Base-by-base conservation (phyloP, 139 green algal genomes). In the Trebouxia sp. region DNA sequence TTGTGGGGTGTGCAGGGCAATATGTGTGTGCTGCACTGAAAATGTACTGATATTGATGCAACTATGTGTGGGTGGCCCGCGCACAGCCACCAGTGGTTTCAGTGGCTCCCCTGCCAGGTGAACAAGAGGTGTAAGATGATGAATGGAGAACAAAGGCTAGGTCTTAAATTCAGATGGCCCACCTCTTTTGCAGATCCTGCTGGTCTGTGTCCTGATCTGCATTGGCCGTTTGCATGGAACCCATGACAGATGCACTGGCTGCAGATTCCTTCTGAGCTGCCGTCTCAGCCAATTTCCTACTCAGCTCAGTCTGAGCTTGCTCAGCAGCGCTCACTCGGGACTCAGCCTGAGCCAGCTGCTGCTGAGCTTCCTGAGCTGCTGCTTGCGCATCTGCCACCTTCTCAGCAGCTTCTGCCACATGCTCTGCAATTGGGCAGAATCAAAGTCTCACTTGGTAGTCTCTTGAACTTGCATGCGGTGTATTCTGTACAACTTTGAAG, bases 221-320 rank as follows among this genome's bases (percentile, higher is more conserved):
- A 0, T n/a, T 5, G 17, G 51, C 24, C 41, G 55, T 43, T n/a
- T 20, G 39, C 3, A 48, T 56, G 11, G 48, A 55, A 20, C 78
- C 75, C 32, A 83, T 39, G 30, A 17, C 83, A 14, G 75, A 82
- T 12, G 81, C 74, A 48, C 78, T 48, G 7, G 14, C 77, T 75
- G 37, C 74, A 45, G 22, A 67, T 8, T 79, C 79, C 38, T 42
- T 20, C 66, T 80, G 62, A 5, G 65, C 78, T 6, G 74, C 77
- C 51, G 82, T 30, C 65, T 86, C 85, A 56, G 85, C 85, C 6
- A 88, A 76, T 47, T 66, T 69, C 7, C 88, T 75, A 15, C 80
- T 87, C 28, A 89, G 72, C 78, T 89, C 83, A 55, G 88, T 89
- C 58, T 89, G 89, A 51, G 86, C 86, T 9, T 70, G 28, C 78